Conservation (phyloP, 2,329 filamentous ascomycete genomes). For the Pseudogymnoascus sp. region DNA sequence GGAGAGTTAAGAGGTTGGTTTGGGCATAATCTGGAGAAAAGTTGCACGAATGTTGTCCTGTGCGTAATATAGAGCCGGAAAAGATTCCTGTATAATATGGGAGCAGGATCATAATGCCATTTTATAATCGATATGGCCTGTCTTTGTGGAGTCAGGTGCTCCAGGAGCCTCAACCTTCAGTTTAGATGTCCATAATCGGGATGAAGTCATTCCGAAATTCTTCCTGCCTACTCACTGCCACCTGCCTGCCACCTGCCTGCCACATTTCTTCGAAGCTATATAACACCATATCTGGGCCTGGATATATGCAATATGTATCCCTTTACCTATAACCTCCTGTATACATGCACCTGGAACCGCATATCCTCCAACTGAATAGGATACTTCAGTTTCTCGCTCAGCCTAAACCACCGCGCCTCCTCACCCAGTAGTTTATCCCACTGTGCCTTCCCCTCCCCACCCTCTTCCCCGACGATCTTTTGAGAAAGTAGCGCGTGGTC, state of each 20-base stretch:
- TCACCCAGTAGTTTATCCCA: conserved; percentile 73
- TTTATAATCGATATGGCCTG: background rate
- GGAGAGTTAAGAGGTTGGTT: conserved; percentile 88
- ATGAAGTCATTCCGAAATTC: background rate
- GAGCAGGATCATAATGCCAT: background rate
- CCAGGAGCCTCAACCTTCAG: too few species aligned
- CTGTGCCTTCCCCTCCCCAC: conserved; percentile 24
- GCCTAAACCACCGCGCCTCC: conserved; percentile 79
- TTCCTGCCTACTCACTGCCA: background rate
- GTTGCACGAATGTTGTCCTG: background rate
- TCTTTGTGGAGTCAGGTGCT: background rate
- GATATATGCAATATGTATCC: background rate
- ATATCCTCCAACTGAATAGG: conserved; percentile 87
- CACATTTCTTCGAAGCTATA: too few species aligned
- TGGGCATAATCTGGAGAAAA: conserved; percentile 47
- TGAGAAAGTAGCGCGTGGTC: conserved; percentile 65
- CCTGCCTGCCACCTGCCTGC: background rate
- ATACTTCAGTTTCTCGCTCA: conserved; percentile 62
- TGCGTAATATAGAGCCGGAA: background rate
- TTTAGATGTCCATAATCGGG: background rate
- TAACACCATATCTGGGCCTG: background rate
- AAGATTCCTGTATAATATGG: background rate
- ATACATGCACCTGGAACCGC: conserved; percentile 89
- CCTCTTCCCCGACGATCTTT: conserved; percentile 30
- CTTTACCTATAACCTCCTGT: conserved; percentile 38